Percentiles rank a stretch among this genome's conserved stretches.
Evolutionary conservation across 225 moss, liverwort and hornwort species (phyloP).

Genomic region (Pseudisothecium myosuroides): DNA sequence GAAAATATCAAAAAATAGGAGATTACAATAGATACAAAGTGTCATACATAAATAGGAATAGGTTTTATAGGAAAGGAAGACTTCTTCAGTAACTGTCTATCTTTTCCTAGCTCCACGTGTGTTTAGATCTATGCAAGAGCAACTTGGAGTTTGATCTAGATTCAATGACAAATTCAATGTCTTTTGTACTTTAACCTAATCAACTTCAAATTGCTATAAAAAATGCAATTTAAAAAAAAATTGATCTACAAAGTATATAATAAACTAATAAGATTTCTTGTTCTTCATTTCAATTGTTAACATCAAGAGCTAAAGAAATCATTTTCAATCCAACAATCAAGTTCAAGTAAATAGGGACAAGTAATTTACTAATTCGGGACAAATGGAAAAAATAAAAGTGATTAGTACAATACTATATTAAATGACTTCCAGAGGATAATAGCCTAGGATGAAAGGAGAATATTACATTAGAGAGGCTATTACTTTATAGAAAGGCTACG

Average conservation of each 20-base stretch:
- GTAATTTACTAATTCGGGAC: background rate
- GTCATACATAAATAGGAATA: background rate
- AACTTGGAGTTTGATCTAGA: background rate
- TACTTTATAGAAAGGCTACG: no score
- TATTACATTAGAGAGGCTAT: no score
- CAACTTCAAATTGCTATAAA: background rate
- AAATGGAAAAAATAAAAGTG: background rate
- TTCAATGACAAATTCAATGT: background rate
- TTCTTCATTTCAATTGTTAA: background rate
- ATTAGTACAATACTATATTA: no score
- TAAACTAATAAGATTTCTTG: background rate
- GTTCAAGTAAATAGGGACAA: accelerated
- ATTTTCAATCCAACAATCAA: background rate
- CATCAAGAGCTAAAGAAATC: background rate
- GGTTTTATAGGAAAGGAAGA: background rate
- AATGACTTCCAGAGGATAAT: no score
- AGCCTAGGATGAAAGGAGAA: no score
- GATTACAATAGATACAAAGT: background rate
- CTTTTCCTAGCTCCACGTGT: background rate
- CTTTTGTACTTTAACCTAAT: background rate
- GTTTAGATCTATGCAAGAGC: background rate
- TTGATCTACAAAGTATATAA: accelerated
- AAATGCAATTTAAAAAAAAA: background rate
- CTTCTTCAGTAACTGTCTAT: accelerated
- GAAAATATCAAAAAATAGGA: no score